Evolutionary conservation across 2,329 filamentous ascomycete species (phyloP), one percentile per base, ranked within the genome.

Genomic region (Rutstroemia sp.): DNA sequence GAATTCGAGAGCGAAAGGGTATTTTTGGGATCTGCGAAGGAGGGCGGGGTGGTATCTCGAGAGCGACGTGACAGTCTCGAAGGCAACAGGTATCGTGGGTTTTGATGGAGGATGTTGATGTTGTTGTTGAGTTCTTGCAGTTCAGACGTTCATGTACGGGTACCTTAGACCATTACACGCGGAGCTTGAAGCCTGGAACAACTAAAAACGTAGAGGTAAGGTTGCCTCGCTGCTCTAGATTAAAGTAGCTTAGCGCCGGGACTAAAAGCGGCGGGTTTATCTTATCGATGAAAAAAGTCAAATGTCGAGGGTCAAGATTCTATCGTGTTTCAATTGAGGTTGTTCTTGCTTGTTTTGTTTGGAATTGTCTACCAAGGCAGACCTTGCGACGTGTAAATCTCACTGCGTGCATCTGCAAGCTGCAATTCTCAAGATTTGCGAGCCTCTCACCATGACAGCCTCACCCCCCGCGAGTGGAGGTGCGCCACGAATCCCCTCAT

Each of bases 401-500:
- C 19, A 34, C 2, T 47, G 40, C 5, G 39, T 47, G 30, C 34
- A 46, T 56, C 6, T n/a, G n/a, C 21, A 39, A 25, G 7, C 23
- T 39, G 7, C 25, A 52, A 51, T n/a, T 47, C 47, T 51, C 19
- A 54, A 7, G 42, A 19, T 51, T 36, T 19, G 19, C 17, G 19
- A 17, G 8, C 27, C 36, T 51, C 54, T 27, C 36, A 30, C 45
- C 34, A 64, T 66, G 63, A 64, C 61, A 34, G 60, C 65, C 59
- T 61, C 57, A n/a, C 21, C 27, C 21, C 44, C 59, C 36, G 53
- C 55, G 48, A 57, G 57, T 56, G 38, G 57, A 23, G 25, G 57
- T 12, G 47, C 49, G n/a, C 51, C 61, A 63, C 63, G 65, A 63
- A 69, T 78, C 48, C 80, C 82, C 34, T 80, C 81, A 58, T 84